Evolutionary conservation across 2,329 filamentous ascomycete species (phyloP), one percentile per base, ranked within the genome.

Genomic region (Rutstroemia sp.): DNA sequence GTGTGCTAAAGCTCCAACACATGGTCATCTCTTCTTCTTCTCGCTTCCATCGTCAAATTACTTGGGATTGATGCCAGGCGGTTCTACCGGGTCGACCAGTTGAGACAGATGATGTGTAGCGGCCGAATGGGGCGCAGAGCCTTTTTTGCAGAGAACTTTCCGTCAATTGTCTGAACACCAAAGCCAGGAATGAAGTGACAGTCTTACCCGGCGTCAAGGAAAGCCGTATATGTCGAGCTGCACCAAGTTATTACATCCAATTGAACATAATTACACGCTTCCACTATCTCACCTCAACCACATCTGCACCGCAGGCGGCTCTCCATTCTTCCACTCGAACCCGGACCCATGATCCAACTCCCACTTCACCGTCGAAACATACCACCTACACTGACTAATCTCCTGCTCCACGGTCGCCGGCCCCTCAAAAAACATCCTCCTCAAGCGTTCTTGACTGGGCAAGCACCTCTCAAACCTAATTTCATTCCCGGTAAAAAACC

Each of bases 231-330:
- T 34, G 9, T 4, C 9, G 30, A 34, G 30, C 12, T 34, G 17
- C 41, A 23, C 21, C 41, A 17, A 44, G 12, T 44, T 44, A 12
- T 16, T 12, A 47, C 30, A 42, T 3, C 44, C 44, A 47, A 47
- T 25, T 25, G 19, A 21, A 27, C 7, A 47, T 27, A 44, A 8
- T 23, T 47, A 21, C 21, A 10, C 10, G 1, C 23, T 17, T 16
- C 16, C 7, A 17, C 16, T 25, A 12, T 9, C 14, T 57, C 51
- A 57, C 27, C 47, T 41, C 16, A 57, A 49, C 49, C 57, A 57
- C 57, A 58, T 57, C 37, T 58, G 57, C 37, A 58, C 57, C 52
- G 41, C 52, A 16, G 57, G 57, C 21, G 23, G 44, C 37, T 38
- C 45, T 2, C 51, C 14, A 19, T 27, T 41, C 54, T 44, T 48